Base-by-base conservation (phyloP, 805 yeast species). In the Jamesozyma hellenica region DNA sequence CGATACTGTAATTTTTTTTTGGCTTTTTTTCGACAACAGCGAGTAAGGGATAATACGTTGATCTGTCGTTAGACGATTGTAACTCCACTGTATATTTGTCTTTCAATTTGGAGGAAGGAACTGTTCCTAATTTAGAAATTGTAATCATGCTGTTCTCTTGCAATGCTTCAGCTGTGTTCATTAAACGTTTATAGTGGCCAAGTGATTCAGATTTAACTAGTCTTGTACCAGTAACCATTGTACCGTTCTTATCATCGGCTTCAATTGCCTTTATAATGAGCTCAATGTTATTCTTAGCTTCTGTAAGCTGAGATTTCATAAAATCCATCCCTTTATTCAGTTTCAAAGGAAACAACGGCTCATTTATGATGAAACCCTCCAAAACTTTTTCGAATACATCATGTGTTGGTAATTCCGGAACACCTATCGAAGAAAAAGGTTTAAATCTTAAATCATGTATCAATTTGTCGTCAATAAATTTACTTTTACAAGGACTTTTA, bases 371-470 rank as follows among this genome's bases (percentile, higher is more conserved):
- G 41, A 48, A 48, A 7, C 51, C 55, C 6, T 46, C 28, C 5
- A 62, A 26, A 4, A 56, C 51, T 11, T 36, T 17, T 43, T 43
- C 46, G 38, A 61, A 56, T 2, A 47, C 32, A 1, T 49, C 59
- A 48, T 61, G 78, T 0, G 66, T 53, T 3, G 90, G 87, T 32
- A 75, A 51, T 23, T 68, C 70, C 1, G 96, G 96, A 10, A 77
- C 76, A 0, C 94, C 95, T 16, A 87, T 80, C 0, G 86, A 72
- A 17, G 80, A 73, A 64, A 82, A 84, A 4, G 92, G 77, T 56
- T 85, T 86, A 72, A 85, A 70, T 48, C 94, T 72, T 34, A 86
- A 62, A 9, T 69, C 61, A 53, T 70, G 78, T 14, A 72, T 54
- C 28, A 54, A 35, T 36, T 58, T 53, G 19, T 56, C 46, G 18